Percentiles rank a stretch among this genome's conserved stretches.
Evolutionary conservation across 305 asterid genomes (phyloP).

Genomic region (Rubia occidens): DNA sequence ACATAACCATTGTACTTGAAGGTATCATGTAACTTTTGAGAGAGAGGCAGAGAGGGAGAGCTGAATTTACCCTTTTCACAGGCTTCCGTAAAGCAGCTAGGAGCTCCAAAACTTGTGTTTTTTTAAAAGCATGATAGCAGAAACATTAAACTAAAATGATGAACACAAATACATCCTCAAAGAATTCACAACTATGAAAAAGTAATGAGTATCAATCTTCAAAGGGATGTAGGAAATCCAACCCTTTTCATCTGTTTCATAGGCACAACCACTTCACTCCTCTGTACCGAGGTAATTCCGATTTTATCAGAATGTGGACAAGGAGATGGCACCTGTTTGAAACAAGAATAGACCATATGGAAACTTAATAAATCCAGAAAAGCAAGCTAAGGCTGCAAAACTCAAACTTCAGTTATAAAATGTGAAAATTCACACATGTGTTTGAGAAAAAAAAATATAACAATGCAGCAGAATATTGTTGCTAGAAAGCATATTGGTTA

Average conservation of each 20-base stretch:
- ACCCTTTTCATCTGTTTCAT: slow-evolving; percentile 94
- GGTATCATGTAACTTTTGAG: no score
- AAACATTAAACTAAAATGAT: slow-evolving; percentile 6
- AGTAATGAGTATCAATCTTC: slow-evolving; percentile 40
- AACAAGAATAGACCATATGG: slow-evolving; percentile 14
- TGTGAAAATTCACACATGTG: no score
- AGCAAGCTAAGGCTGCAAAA: not conserved
- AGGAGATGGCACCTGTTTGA: slow-evolving; percentile 62
- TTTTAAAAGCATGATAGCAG: slow-evolving; percentile 1
- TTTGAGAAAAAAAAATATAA: no score
- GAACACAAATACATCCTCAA: not conserved
- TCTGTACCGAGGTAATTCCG: slow-evolving; percentile 82
- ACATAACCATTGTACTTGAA: not conserved
- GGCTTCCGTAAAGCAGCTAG: no score
- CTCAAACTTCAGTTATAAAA: no score
- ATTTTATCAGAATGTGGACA: slow-evolving; percentile 89
- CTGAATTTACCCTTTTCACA: no score
- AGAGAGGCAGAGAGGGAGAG: no score
- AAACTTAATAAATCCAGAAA: not conserved
- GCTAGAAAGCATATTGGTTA: no score
- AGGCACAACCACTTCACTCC: slow-evolving; percentile 72
- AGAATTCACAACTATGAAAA: slow-evolving; percentile 2
- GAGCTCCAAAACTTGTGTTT: no score
- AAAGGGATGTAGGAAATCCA: slow-evolving; percentile 87
- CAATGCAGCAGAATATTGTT: no score